Percentiles rank a stretch among this genome's conserved stretches.
phyloP scores from a whole-genome alignment of 257 asterid genomes.

The Mitragyna speciosa region DNA sequence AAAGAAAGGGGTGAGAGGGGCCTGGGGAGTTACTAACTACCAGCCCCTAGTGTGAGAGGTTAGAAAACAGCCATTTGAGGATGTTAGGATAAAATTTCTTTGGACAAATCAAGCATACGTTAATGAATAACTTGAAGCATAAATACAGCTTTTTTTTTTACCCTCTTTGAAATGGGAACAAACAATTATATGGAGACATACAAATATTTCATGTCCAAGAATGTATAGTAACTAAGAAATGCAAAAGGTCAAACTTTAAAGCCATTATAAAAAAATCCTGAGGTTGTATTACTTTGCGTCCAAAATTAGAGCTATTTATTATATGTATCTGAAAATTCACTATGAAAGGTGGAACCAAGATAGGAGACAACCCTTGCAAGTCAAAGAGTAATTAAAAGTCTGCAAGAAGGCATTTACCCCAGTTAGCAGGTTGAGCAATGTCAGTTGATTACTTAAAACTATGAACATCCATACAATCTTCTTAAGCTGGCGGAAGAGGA shows the following conservation, averaged over 20 bases:
- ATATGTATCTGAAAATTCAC: background rate
- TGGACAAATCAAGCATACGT: background rate
- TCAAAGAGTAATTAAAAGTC: background rate
- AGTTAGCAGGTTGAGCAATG: slow-evolving; percentile 36
- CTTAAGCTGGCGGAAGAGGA: slow-evolving; percentile 85
- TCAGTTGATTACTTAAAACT: slow-evolving; percentile 17
- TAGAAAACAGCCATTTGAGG: background rate
- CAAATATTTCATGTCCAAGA: background rate
- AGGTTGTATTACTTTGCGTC: background rate
- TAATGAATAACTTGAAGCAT: too few relatives aligned
- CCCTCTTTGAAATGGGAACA: background rate
- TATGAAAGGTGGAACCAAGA: background rate
- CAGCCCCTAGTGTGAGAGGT: too few relatives aligned
- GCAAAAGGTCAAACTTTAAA: background rate
- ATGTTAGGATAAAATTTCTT: background rate
- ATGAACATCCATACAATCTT: slow-evolving; percentile 24
- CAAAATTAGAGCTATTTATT: background rate
- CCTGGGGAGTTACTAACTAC: too few relatives aligned
- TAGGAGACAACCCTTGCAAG: background rate
- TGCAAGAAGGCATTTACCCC: slow-evolving; percentile 33
- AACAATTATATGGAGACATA: background rate
- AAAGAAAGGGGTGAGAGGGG: too few relatives aligned
- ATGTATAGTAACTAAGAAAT: background rate
- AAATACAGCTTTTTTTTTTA: too few relatives aligned
- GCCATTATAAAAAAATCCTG: background rate